Base-by-base conservation (phyloP, 176 grass and related monocot genomes). In the Rhynchospora breviuscula region DNA sequence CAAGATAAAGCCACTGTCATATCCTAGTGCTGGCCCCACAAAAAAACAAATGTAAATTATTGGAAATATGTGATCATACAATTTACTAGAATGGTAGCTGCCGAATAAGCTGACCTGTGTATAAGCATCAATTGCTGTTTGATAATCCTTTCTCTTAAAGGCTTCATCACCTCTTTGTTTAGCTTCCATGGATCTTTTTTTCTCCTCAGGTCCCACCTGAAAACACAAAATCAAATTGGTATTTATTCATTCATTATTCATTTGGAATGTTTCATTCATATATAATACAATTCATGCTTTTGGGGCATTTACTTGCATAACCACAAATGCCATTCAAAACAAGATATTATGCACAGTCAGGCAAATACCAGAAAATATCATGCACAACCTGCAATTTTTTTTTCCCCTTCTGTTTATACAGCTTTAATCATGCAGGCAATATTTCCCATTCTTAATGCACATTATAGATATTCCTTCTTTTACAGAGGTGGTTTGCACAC, bases 161-260 rank as follows among this genome's bases (percentile, higher is more conserved):
- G 92, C 92, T 73, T 94, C 95, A 51, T 91, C 91, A 18, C 95
- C 95, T 86, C 95, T 92, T 47, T 86, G 79, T 85, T 98, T 98
- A 35, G 95, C 95, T 81, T 98, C 95, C 85, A 89, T 60, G 7
- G 95, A 91, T 86, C 67, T 91, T 58, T 80, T 72, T 78, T 98
- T 95, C 25, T 91, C 86, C 46, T 98, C 92, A 1, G 89, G 73
- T 86, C 89, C 83, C 79, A 98, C 95, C 95, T 98, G 81, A 48
- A 10, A 54, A 47, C 6, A 82, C 23, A 63, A 48, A 11, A 67
- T 48, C 13, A 65, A 29, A 29, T 77, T n/a, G 23, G n/a, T 14
- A 70, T 18, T 17, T 33, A 29, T 33, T 25, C 3, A 49, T 51
- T 46, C 35, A 21, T 60, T 15, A 25, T 26, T 52, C 70, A 51